Evolutionary conservation across 352 stramenopile species (phyloP), one percentile per base, ranked within the genome.

Genomic region (Globisporangium nunn): DNA sequence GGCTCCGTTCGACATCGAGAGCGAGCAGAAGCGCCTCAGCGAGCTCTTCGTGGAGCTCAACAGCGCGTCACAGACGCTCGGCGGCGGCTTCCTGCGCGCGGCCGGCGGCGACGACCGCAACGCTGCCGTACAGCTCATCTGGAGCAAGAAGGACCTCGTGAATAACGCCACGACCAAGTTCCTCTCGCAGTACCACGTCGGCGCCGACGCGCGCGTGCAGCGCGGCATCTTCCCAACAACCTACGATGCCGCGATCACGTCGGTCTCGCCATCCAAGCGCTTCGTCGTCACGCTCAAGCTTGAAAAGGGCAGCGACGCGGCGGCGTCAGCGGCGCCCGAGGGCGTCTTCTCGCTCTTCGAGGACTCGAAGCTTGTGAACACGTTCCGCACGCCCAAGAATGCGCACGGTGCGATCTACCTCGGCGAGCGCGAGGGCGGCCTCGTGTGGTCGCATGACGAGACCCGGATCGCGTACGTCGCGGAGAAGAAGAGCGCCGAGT

Each of bases 361-460:
- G 5, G 37, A 66, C n/a, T 55, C 62, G 2, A 66, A 63, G 41
- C 56, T 90, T 2, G 49, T 81, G 37, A 65, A 59, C 39, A 76
- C 67, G 30, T 87, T 87, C 59, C 84, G 80, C 48, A 74, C 79
- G 14, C 74, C 79, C 33, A 89, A 88, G 66, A 74, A 71, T n/a
- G 60, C 86, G 14, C 82, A 92, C 37, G 82, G 82, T 1, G 52
- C 62, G 10, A 76, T 92, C 59, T 92, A 92, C 64, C 63, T 78
- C 4, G 78, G 78, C 46, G 77, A 88, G 58, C 72, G 78, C 4
- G 82, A 90, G 51, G 85, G 85, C n/a, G 77, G 75, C 8, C 64
- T 91, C 29, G 67, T 70, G 10, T 95, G 82, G 82, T 88, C 76
- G 10, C 59, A 85, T 44, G 83, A 93, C 50, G 85, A 95, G 58